Conservation (phyloP, 2,329 filamentous ascomycete species). For the Colletotrichum ledebouriae region DNA sequence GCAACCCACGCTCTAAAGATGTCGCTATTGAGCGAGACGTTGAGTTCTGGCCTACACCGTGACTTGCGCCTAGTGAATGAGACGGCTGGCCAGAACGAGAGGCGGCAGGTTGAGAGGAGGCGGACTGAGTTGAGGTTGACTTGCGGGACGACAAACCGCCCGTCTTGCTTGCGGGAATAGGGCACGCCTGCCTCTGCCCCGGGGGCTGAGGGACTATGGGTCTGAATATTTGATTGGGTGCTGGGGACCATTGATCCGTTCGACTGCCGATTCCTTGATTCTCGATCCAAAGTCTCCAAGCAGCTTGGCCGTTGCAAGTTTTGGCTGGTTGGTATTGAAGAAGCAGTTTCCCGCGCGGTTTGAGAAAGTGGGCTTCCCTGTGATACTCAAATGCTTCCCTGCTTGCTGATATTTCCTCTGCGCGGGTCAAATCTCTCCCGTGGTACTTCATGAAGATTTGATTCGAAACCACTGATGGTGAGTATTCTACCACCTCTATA, state of each 20-base stretch:
- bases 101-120: too few relatives aligned
- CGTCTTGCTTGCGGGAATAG: too few relatives aligned
- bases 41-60: too few relatives aligned
- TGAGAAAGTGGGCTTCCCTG: not conserved
- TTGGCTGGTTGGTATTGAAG: constrained; percentile 31
- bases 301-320: constrained; percentile 9
- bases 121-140: too few relatives aligned
- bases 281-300: constrained; percentile 31
- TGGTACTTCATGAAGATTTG: not conserved
- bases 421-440: too few relatives aligned
- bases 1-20: too few relatives aligned
- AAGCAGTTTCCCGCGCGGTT: constrained; percentile 21
- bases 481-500: constrained; percentile 11
- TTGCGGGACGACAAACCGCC: too few relatives aligned
- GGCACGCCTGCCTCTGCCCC: too few relatives aligned
- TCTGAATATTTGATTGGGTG: not conserved
- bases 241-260: constrained; percentile 5
- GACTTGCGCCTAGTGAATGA: too few relatives aligned
- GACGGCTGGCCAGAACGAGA: too few relatives aligned
- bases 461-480: not conserved
- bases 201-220: too few relatives aligned
- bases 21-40: too few relatives aligned
- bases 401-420: not conserved
- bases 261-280: constrained; percentile 49
- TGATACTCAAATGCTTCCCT: not conserved